Percentiles rank a stretch among this genome's conserved stretches.
These are phyloP conservation scores for Termitomyces sp. DNA, from an alignment of 768 basidiomycete genomes.

Conservation along the genomic window DNA sequence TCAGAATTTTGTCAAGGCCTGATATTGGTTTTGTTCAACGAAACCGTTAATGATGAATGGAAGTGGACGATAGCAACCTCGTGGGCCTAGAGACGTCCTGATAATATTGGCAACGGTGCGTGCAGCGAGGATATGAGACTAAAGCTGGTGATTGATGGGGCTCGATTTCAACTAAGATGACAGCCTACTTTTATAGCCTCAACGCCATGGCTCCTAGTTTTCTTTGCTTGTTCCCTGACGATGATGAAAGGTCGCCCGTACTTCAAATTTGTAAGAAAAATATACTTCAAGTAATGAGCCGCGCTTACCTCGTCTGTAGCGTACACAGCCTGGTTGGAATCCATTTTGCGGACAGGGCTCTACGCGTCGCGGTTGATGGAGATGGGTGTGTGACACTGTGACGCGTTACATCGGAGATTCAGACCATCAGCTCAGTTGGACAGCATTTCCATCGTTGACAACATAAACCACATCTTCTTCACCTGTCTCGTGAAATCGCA, in stretches of 20 bases:
- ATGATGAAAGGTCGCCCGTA: conserved; percentile 98
- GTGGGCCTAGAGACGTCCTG: conserved; percentile 89
- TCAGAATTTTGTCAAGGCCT: conserved; percentile 95
- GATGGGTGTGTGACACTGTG: conserved; percentile 27
- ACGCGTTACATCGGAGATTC: conserved; percentile 26
- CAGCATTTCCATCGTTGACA: conserved; percentile 29
- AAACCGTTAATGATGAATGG: background rate
- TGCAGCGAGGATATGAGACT: conserved; percentile 96
- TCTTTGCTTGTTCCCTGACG: conserved; percentile 87
- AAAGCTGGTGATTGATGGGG: conserved; percentile 2
- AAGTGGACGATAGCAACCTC: conserved; percentile 52
- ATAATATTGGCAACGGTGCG: conserved; percentile 92
- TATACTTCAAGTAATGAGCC: background rate
- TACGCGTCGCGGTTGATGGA: conserved; percentile 28
- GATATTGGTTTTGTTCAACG: conserved; percentile 5
- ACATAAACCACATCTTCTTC: conserved; percentile 22
- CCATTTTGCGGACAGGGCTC: conserved; percentile 24
- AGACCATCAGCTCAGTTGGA: conserved; percentile 20
- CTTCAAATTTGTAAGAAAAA: conserved; percentile 32
- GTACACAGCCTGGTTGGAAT: conserved; percentile 62
- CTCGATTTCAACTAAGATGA: conserved; percentile 6
- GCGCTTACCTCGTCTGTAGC: conserved; percentile 74
- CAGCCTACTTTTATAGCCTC: conserved; percentile 86
- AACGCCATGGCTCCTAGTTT: conserved; percentile 86
- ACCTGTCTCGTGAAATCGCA: conserved; percentile 25